Evolutionary conservation across 2,329 filamentous ascomycete species (phyloP).

Genomic region (Calonectria leucothoes): DNA sequence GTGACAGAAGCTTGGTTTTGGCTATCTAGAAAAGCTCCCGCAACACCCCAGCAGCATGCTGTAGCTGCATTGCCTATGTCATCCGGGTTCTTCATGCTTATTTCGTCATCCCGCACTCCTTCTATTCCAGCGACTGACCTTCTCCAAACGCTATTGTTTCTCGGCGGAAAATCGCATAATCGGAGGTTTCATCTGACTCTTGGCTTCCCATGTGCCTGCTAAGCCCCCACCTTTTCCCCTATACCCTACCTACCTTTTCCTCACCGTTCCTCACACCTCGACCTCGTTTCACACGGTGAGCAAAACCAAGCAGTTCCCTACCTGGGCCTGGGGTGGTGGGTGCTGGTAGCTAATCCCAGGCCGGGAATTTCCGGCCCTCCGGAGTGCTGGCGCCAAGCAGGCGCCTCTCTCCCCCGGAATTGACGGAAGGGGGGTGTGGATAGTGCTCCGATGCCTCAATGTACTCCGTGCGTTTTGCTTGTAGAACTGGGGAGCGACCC

Average conservation of each 20-base stretch:
- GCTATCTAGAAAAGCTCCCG: neutral
- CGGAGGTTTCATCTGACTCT: neutral
- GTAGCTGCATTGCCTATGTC: neutral
- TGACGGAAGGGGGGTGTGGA: constrained; percentile 16
- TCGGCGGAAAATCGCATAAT: neutral
- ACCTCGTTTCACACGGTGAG: neutral
- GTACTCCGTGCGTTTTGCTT: neutral
- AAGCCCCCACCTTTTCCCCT: neutral
- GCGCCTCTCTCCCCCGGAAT: constrained; percentile 15
- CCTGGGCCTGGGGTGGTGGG: neutral
- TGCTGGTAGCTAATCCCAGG: constrained; percentile 2
- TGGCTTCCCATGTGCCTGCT: neutral
- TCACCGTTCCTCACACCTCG: neutral
- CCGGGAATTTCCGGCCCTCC: constrained; percentile 30
- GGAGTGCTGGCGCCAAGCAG: constrained; percentile 13
- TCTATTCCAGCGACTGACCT: neutral
- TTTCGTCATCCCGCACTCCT: neutral
- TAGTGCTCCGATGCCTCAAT: neutral
- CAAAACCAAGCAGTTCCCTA: neutral
- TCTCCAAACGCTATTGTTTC: neutral
- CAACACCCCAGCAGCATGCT: neutral
- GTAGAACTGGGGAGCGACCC: neutral
- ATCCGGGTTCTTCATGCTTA: neutral
- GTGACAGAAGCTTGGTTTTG: neutral
- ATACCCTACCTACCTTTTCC: neutral